Evolutionary conservation across 768 basidiomycete genomes (phyloP), one percentile per base, ranked within the genome.

Genomic region (Termitomyces sp.): DNA sequence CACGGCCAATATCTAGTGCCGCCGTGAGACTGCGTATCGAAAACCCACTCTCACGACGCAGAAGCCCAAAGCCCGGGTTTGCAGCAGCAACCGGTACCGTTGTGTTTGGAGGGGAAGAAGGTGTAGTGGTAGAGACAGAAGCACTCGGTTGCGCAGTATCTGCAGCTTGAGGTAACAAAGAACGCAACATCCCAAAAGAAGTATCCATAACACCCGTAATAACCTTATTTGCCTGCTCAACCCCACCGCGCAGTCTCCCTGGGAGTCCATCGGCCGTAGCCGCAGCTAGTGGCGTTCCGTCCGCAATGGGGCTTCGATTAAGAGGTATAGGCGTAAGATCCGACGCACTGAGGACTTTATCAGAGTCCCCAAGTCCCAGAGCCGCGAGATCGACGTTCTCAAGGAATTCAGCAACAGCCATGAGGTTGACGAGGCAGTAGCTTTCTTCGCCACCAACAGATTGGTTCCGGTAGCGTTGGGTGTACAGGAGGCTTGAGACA

Each of bases 371-470:
- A 6, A 93, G 73, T 5, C 82, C 83, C n/a, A 84, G 66, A 25
- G 76, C 79, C 66, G 83, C 88, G 59, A 97, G 78, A 75, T 98
- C 94, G 40, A 98, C 94, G 70, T 95, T 92, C 76, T 96, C 94
- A 56, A 98, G 79, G 72, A 98, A 99, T 70, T 98, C 96, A 1
- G 92, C 92, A 5, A 96, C 95, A 11, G 96, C 96, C 80, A 96
- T 86, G 43, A 97, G 79, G 73, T 97, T 98, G 72, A 98, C 91
- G 45, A 96, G 81, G 61, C 95, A 98, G 68, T 95, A 99, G 52
- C 86, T 88, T 68, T 93, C 92, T 69, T 98, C 94, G 2, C 95
- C 95, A 0, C 87, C 85, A 3, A 83, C 70, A 2, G 76, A 70
- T 59, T 83, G 81, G 59, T 84, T 82, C 45, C 85, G 68, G 67